Evolutionary conservation across 1,139 yeast species (phyloP), one percentile per base, ranked within the genome.

Genomic region (Wickerhamomyces sp.): DNA sequence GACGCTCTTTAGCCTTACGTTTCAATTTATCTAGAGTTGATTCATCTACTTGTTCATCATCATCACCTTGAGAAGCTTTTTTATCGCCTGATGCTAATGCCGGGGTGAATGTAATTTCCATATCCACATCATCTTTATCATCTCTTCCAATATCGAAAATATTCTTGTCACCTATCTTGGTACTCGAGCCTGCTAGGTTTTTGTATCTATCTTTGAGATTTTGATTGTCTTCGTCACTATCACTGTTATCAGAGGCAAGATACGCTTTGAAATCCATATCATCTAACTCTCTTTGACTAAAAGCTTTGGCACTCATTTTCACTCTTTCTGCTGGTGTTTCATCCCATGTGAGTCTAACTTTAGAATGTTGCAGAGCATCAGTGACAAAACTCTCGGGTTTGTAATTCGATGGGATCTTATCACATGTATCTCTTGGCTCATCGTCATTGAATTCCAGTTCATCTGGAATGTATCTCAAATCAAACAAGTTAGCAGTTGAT

Each of bases 201-300:
- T 81, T 79, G 63, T 90, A 85, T 61, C 84, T 88, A 51, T 74
- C 77, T 55, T 76, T 80, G 52, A 71, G 58, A 18, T 66, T 69
- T 8, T 66, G 63, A 14, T 61, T 69, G 10, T 62, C 69, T 14
- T 65, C 73, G 32, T 68, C 80, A 6, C 75, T 77, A 31, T 68
- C 77, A 30, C 86, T 95, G 53, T 86, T 79, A 59, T 87, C 96
- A 41, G 95, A 84, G 0, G 99, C 99, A 48, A 94, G 71, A 59
- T 94, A 94, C 2, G 98, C 97, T 61, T 89, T 83, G 69, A 91
- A 85, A 64, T 94, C 99, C 94, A 91, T 89, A 43, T 91, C 97
- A 55, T 93, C 98, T 43, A 91, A 75, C 61, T 94, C 99, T 63
- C 85, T 83, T 61, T 88, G 95, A 41, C 90, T 81, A 60, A 94